Conservation (phyloP, 1,139 yeast species). For the Saccharomycopsis crataegensis region DNA sequence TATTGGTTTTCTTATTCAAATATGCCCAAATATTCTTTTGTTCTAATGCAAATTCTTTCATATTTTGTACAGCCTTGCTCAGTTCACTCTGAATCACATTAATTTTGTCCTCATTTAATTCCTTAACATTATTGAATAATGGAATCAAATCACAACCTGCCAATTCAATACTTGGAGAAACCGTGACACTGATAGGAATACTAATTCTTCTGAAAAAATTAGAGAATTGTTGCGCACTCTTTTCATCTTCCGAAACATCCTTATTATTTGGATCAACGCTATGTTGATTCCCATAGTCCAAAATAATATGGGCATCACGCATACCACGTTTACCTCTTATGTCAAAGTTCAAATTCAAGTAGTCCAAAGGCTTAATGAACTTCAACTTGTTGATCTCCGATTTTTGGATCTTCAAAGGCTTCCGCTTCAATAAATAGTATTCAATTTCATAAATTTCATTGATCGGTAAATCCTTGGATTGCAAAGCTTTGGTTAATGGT, state of each 20-base stretch:
- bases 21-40: conserved; percentile 28
- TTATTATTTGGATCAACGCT: background rate
- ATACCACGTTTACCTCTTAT: conserved; percentile 70
- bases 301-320: conserved; percentile 53
- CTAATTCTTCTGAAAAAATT: conserved; percentile 46
- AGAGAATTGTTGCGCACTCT: conserved; percentile 21
- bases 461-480: conserved; percentile 40
- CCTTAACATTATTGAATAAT: conserved; percentile 27
- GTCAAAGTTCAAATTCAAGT: conserved; percentile 43
- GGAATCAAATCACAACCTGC: conserved; percentile 71
- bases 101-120: conserved; percentile 22
- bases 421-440: conserved; percentile 51
- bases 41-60: conserved; percentile 17
- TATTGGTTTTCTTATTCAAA: conserved; percentile 22
- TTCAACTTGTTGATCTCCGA: conserved; percentile 31
- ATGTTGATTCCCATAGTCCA: conserved; percentile 54
- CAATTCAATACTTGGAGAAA: conserved; percentile 63
- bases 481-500: conserved; percentile 43
- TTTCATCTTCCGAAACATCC: conserved; percentile 14
- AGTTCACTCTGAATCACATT: conserved; percentile 21
- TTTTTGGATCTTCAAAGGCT: conserved; percentile 45
- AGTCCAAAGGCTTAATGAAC: conserved; percentile 28
- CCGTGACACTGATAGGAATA: conserved; percentile 62
- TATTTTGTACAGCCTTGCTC: conserved; percentile 20
- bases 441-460: conserved; percentile 72